Evolutionary conservation across 176 grass and related monocot genomes (phyloP).

Genomic region (Ampelocalamus luodianensis): DNA sequence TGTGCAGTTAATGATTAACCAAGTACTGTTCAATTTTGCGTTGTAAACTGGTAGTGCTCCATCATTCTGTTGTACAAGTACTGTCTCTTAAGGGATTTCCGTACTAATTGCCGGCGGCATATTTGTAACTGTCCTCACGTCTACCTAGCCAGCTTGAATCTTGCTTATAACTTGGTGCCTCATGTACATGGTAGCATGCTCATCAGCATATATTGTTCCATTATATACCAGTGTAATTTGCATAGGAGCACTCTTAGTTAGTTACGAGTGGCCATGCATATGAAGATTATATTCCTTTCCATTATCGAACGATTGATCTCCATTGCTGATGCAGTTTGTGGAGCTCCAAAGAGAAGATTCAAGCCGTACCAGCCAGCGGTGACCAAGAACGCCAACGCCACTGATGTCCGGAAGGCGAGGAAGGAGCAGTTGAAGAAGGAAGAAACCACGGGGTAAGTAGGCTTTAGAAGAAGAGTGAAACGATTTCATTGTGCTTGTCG

Average conservation of each 20-base stretch:
- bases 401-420: conserved; percentile 68
- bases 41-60: background rate
- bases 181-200: background rate
- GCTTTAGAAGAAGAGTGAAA: background rate
- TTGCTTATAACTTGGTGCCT: background rate
- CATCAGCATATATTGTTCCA: background rate
- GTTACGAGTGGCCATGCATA: background rate
- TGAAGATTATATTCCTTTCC: background rate
- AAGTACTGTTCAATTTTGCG: background rate
- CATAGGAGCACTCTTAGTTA: background rate
- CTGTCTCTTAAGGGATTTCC: background rate
- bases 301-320: background rate
- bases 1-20: background rate
- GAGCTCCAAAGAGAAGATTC: conserved; percentile 92
- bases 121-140: background rate
- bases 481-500: background rate
- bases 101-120: no score
- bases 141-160: background rate
- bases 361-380: conserved; percentile 65
- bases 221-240: background rate
- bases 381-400: conserved; percentile 63
- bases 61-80: background rate
- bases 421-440: conserved; percentile 89
- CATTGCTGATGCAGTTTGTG: conserved; percentile 67
- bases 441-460: conserved; percentile 65